Conservation (phyloP, 306 rosid genomes). For the Boehmeria nivea region DNA sequence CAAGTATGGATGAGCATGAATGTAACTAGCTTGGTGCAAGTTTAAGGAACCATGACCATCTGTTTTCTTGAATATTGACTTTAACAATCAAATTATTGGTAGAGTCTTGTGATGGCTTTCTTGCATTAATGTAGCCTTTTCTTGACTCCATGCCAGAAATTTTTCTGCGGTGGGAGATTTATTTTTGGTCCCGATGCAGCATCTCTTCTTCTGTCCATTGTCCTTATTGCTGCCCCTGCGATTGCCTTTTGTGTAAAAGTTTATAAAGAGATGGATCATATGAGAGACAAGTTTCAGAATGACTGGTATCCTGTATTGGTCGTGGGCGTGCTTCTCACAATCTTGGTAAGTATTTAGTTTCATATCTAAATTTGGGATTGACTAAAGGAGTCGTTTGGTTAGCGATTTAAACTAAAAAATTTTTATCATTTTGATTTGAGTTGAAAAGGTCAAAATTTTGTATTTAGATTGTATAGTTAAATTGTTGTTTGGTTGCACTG, state of each 20-base stretch:
- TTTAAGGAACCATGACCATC: too few species aligned
- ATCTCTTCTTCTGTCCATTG: conserved; percentile 60
- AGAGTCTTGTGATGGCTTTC: conserved; percentile 3
- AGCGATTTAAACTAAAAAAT: too few species aligned
- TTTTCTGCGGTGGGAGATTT: conserved; percentile 82
- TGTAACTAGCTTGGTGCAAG: too few species aligned
- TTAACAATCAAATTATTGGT: too few species aligned
- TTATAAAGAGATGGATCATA: conserved; percentile 32
- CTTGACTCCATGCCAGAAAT: conserved; percentile 48
- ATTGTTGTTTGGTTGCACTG: too few species aligned
- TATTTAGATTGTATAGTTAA: too few species aligned
- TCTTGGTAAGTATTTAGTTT: conserved; percentile 51
- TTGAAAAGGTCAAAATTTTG: too few species aligned
- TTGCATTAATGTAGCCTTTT: conserved; percentile 26
- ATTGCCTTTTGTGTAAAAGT: conserved; percentile 60
- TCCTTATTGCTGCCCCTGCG: conserved; percentile 69
- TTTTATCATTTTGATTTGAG: too few species aligned
- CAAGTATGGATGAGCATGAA: too few species aligned
- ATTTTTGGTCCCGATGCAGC: conserved; percentile 89
- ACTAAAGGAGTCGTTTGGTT: too few species aligned
- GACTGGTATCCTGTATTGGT: conserved; percentile 50
- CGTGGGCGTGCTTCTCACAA: conserved; percentile 44
- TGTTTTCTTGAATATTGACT: too few species aligned
- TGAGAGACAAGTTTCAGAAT: background rate
- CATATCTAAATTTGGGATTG: background rate